These are phyloP conservation scores for Cladophialophora bantiana DNA, from an alignment of 2,329 filamentous ascomycete species.

Conservation along the genomic window DNA sequence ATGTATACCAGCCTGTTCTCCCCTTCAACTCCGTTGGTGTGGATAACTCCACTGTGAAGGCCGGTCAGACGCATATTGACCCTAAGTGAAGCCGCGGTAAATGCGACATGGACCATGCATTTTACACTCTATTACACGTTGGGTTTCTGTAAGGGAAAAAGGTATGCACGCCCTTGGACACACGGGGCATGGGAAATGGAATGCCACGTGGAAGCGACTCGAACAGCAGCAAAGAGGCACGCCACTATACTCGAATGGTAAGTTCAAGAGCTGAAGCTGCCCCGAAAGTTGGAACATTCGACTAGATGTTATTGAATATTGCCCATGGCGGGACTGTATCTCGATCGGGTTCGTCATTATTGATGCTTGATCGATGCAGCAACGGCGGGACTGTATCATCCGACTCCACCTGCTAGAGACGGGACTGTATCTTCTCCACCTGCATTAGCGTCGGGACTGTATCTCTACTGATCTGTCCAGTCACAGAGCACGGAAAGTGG, in stretches of 20 bases:
- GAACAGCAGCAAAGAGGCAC: no score
- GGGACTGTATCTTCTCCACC: constrained; percentile 16
- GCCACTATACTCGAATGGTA: no score
- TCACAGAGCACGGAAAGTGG: not conserved
- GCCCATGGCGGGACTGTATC: constrained; percentile 9
- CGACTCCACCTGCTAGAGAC: not conserved
- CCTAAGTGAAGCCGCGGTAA: not conserved
- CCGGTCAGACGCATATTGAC: not conserved
- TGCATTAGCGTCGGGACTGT: constrained; percentile 24
- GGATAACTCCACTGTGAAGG: constrained; percentile 6
- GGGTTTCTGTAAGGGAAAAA: no score
- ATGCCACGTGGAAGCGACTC: no score
- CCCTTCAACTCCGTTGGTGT: not conserved
- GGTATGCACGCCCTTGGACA: no score
- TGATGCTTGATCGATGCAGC: no score
- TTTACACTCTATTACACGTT: not conserved
- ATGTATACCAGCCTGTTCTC: constrained; percentile 3
- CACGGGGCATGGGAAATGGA: no score
- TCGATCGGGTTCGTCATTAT: not conserved
- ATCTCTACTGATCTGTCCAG: constrained; percentile 12
- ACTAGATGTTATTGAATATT: no score
- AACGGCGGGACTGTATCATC: constrained; percentile 7
- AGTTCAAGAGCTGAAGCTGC: no score
- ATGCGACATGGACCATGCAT: not conserved
- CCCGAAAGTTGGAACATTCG: no score